Conservation (phyloP, 768 basidiomycete species). For the Epithele typhae region DNA sequence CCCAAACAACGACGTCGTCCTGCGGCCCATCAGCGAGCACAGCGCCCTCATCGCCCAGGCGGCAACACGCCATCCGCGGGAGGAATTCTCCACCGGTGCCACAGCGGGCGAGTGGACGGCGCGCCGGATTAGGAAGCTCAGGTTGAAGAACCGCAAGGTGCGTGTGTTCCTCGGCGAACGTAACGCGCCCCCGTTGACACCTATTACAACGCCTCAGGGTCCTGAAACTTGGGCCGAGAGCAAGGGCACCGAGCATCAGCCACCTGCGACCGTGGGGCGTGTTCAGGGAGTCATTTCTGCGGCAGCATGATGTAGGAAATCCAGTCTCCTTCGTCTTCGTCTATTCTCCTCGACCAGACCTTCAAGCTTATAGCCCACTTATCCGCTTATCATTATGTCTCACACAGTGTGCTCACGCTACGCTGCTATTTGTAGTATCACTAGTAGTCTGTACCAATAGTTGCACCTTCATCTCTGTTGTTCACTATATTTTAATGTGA, state of each 20-base stretch:
- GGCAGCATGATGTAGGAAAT: neutral
- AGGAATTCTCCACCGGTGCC: conserved; percentile 18
- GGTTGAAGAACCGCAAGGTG: conserved; percentile 24
- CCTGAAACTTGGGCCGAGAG: conserved; percentile 23
- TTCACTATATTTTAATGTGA: too few species aligned
- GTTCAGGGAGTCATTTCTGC: conserved; percentile 2
- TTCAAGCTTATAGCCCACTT: too few species aligned
- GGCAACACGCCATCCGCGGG: conserved; percentile 12
- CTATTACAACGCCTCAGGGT: conserved; percentile 12
- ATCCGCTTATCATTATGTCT: too few species aligned
- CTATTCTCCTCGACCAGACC: too few species aligned
- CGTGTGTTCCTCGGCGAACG: neutral
- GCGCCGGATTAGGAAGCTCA: conserved; percentile 21
- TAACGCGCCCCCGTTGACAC: neutral
- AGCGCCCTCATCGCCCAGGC: conserved; percentile 22
- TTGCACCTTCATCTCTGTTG: too few species aligned
- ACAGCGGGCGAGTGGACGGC: conserved; percentile 24
- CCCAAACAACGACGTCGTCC: conserved; percentile 26
- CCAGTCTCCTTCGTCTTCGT: too few species aligned
- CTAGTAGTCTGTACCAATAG: too few species aligned
- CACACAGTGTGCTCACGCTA: too few species aligned
- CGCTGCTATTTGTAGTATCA: too few species aligned
- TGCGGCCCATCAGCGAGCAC: conserved; percentile 24
- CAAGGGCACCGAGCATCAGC: conserved; percentile 25
- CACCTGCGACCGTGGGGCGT: conserved; percentile 1